These are phyloP conservation scores for Penicillium mononematosum DNA, from an alignment of 495 filamentous ascomycete species.

Conservation along the genomic window DNA sequence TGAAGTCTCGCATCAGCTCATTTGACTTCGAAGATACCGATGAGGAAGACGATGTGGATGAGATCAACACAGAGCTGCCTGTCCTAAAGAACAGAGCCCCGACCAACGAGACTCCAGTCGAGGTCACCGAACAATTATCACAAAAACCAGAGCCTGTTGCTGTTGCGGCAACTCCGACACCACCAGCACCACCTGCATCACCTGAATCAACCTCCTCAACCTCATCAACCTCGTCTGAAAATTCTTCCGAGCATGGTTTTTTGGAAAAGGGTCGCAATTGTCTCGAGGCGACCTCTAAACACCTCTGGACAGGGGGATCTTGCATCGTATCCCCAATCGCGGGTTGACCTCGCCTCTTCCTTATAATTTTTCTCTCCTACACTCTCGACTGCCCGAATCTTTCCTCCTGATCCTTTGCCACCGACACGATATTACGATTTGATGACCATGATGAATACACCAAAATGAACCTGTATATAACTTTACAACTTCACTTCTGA, in stretches of 20 bases:
- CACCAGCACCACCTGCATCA: background rate
- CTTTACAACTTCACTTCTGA: constrained; percentile 14
- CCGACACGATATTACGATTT: constrained; percentile 21
- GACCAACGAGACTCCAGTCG: constrained; percentile 6
- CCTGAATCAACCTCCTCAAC: background rate
- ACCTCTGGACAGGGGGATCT: constrained; percentile 20
- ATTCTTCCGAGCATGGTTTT: constrained; percentile 15
- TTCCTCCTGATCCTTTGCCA: background rate
- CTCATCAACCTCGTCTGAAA: constrained; percentile 3
- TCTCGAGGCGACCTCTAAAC: constrained; percentile 22
- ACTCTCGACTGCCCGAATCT: background rate
- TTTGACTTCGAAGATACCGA: constrained; percentile 43
- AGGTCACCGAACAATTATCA: constrained; percentile 14
- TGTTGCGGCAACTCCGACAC: constrained; percentile 1
- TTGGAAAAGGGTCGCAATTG: constrained; percentile 19
- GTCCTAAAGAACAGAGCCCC: background rate
- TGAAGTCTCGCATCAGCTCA: constrained; percentile 44
- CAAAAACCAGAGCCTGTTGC: constrained; percentile 9
- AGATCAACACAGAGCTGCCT: constrained; percentile 10
- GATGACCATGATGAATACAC: constrained; percentile 17
- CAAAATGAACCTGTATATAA: constrained; percentile 26
- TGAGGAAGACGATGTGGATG: constrained; percentile 35
- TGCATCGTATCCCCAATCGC: constrained; percentile 22
- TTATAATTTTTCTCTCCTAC: background rate
- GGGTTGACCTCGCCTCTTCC: constrained; percentile 9